Conservation (phyloP, 345 rosid species). For the Sisymbrium altissimum region DNA sequence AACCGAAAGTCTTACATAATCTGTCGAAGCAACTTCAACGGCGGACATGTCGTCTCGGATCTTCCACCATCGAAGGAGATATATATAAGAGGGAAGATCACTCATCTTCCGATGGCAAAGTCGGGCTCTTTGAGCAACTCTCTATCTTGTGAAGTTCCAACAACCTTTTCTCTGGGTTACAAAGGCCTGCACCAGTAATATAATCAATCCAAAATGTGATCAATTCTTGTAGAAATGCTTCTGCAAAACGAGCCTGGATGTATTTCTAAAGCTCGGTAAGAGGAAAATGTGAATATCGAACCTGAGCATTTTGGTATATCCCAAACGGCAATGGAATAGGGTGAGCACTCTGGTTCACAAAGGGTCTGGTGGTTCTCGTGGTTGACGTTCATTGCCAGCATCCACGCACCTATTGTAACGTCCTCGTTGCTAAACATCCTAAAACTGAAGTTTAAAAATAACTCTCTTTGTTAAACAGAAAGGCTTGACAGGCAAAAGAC, state of each 20-base stretch:
- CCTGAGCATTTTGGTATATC: conserved; percentile 97
- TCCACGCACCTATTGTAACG: conserved; percentile 96
- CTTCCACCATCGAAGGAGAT: neutral
- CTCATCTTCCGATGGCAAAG: conserved; percentile 62
- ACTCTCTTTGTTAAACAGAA: neutral
- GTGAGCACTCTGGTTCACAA: conserved; percentile 67
- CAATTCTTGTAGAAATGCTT: neutral
- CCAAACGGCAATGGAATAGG: conserved; percentile 78
- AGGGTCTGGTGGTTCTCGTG: conserved; percentile 72
- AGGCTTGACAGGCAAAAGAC: neutral
- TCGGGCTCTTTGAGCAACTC: conserved; percentile 78
- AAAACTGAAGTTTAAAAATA: conserved; percentile 48
- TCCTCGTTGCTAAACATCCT: conserved; percentile 98
- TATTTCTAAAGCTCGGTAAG: neutral
- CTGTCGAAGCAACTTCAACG: conserved; percentile 19
- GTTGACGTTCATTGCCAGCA: conserved; percentile 93
- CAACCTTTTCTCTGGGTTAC: conserved; percentile 67
- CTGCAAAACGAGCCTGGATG: neutral
- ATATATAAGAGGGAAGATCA: neutral
- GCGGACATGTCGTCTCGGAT: neutral
- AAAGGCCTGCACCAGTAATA: conserved; percentile 55
- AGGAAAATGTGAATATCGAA: conserved; percentile 31
- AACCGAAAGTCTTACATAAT: neutral
- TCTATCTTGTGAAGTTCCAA: conserved; percentile 76
- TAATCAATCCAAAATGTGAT: conserved; percentile 14